phyloP scores from a whole-genome alignment of 495 filamentous ascomycete genomes.

The Penicillium verhagenii region DNA sequence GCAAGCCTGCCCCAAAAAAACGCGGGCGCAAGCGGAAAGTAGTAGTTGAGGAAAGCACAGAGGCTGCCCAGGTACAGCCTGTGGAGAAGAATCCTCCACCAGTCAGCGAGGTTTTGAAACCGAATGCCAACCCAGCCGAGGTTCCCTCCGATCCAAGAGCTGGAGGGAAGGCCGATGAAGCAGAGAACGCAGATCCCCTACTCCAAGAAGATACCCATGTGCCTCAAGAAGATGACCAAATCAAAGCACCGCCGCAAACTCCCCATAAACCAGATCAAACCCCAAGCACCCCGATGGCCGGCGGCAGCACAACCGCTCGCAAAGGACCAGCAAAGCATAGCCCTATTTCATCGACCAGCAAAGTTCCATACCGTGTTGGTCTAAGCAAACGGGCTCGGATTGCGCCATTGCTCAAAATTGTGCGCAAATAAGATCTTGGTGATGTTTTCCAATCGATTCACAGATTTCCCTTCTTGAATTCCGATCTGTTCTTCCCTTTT shows the following conservation, averaged over 20 bases:
- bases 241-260: slow-evolving; percentile 17
- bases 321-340: slow-evolving; percentile 44
- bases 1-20: slow-evolving; percentile 34
- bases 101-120: background rate
- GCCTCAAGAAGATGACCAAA: background rate
- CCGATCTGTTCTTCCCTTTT: background rate
- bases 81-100: background rate
- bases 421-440: slow-evolving; percentile 51
- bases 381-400: slow-evolving; percentile 65
- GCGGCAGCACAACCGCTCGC: background rate
- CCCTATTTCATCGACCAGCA: slow-evolving; percentile 52
- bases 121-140: background rate
- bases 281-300: background rate
- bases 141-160: background rate
- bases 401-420: slow-evolving; percentile 61
- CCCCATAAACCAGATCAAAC: slow-evolving; percentile 5
- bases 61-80: background rate
- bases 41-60: slow-evolving; percentile 20
- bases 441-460: background rate
- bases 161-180: background rate
- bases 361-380: slow-evolving; percentile 63
- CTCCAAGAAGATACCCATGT: background rate
- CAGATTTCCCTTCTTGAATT: background rate
- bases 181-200: background rate
- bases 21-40: slow-evolving; percentile 48